Base-by-base conservation (phyloP, 352 stramenopile species). In the Pythium scleroteichum region DNA sequence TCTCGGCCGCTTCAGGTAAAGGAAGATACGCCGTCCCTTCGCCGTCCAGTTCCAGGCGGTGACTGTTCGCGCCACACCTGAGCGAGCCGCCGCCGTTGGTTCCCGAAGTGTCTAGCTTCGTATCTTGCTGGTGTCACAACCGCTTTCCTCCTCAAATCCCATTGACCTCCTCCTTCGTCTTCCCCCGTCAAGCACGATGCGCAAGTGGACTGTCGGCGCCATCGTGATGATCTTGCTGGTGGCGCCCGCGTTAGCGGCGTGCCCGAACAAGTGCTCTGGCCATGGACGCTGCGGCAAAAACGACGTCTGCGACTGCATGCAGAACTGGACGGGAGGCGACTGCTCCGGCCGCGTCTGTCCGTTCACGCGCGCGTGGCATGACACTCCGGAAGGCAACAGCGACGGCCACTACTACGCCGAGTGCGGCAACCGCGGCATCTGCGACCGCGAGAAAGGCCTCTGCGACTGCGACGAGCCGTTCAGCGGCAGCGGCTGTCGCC, bases 221-320 rank as follows among this genome's bases (percentile, higher is more conserved):
- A 64, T 79, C 35, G 46, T 67, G 20, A 66, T 76, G 53, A 65
- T 55, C 38, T 54, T 74, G 19, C 50, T 79, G n/a, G 61, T 66
- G 23, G 49, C 59, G 13, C 49, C 61, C 0, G 45, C 59, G 23
- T 26, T 68, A 10, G 71, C 50, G 0, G 75, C 75, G 42, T 82
- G 77, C 40, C 73, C 77, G 19, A 97, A 97, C 79, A 90, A 89
- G 69, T 97, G 89, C 72, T 92, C 75, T n/a, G 87, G 85, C 24
- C 89, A 96, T 58, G 89, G 91, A 24, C 66, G 73, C 51, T 97
- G 89, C 61, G 80, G 76, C 57, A 62, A 72, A 55, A 89, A 81
- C 73, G 78, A 94, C 54, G 76, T 87, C 59, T 95, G 84, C 55
- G 66, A 69, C 19, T 97, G 90, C 74, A 88, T 94, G 71, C 76